Base-by-base conservation (phyloP, 192 early-diverging fungal species). In the Umbelopsis sp. region DNA sequence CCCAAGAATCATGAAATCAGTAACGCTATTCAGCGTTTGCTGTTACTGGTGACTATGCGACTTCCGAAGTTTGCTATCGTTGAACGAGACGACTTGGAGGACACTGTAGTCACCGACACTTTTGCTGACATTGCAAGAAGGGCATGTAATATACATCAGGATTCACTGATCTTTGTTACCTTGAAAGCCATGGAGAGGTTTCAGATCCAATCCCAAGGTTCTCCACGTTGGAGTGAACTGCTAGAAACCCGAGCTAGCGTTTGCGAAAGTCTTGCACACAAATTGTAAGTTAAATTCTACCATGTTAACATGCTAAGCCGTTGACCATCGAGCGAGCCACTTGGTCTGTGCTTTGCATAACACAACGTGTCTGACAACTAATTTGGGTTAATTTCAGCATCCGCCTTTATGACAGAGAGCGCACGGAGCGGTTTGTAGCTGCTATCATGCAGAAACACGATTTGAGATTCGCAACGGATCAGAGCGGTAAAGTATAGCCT, bases 161-260 rank as follows among this genome's bases (percentile, higher is more conserved):
- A 70, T 25, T 25, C 32, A 34, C 10, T 70, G 21, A 38, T 53
- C 7, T 70, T 53, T 53, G 31, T 50, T 24, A 45, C 68, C n/a
- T 24, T 70, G n/a, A 70, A 53, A 52, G 47, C 49, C 34, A 49
- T 70, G 44, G 68, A 70, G 26, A 29, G 52, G 4, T 70, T 70
- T 16, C 68, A 70, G 47, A 50, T 41, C 21, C 68, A 47, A 50
- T 20, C 49, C 7, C 31, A 70, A 38, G 32, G 36, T 5, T 70
- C 47, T 14, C 68, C 68, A 17, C 68, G 52, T 10, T 70, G 68
- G 68, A 70, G 68, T 29, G 47, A 70, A 17, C 49, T 70, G 22
- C 36, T 70, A 8, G 68, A 70, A 22, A 50, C 34, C 4, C n/a
- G 68, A 50, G 68, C 68, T 31, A 38, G 47, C 29, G 21, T 38